Conservation (phyloP, 2,329 filamentous ascomycete genomes). For the Ascosphaera aggregata region DNA sequence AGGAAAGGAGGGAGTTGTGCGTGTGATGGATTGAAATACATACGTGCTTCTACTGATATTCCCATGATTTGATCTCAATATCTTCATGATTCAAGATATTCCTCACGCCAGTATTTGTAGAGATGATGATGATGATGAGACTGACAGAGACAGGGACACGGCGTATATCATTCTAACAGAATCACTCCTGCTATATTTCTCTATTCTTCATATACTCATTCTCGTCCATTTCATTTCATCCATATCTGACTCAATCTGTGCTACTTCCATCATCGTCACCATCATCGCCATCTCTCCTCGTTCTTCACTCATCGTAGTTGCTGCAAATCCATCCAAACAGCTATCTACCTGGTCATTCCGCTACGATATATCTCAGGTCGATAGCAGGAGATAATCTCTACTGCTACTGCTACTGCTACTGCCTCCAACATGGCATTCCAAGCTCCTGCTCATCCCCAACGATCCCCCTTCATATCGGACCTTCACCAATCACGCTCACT, state of each 20-base stretch:
- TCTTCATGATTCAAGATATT: not conserved
- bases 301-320: too few relatives aligned
- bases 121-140: not conserved
- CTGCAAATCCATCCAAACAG: too few relatives aligned
- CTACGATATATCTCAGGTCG: too few relatives aligned
- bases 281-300: not conserved
- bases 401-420: not conserved
- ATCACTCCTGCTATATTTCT: too few relatives aligned
- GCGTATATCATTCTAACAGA: too few relatives aligned
- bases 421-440: not conserved
- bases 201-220: not conserved
- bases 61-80: not conserved
- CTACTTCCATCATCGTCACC: not conserved
- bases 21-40: too few relatives aligned
- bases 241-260: not conserved
- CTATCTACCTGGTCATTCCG: too few relatives aligned
- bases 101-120: not conserved
- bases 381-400: not conserved
- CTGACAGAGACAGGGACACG: too few relatives aligned
- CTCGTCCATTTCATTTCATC: too few relatives aligned
- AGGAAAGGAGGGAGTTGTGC: too few relatives aligned
- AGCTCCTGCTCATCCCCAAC: not conserved
- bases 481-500: not conserved
- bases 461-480: not conserved
- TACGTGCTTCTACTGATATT: too few relatives aligned